phyloP scores from a whole-genome alignment of 2,329 filamentous ascomycete genomes.

The Tolypocladium nubicola region DNA sequence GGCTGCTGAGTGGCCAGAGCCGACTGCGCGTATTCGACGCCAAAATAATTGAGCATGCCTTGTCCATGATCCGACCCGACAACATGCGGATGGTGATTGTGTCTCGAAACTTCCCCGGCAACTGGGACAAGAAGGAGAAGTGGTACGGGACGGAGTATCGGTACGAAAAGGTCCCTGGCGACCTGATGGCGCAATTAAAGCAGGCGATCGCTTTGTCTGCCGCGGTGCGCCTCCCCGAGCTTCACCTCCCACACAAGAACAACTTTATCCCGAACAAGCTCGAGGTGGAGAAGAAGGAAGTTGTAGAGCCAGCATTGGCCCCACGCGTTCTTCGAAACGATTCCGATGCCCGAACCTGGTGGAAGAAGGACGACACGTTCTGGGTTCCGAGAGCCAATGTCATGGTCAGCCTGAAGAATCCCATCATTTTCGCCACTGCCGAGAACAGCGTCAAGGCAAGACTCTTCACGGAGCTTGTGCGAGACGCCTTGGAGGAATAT shows the following conservation, averaged over 20 bases:
- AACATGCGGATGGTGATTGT: conserved; percentile 82
- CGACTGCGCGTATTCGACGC: conserved; percentile 73
- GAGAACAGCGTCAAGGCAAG: conserved; percentile 68
- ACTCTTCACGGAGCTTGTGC: conserved; percentile 75
- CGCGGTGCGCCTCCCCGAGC: conserved; percentile 51
- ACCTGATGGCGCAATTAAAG: conserved; percentile 63
- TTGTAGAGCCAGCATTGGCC: conserved; percentile 60
- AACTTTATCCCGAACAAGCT: conserved; percentile 91
- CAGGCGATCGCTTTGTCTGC: conserved; percentile 48
- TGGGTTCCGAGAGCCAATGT: conserved; percentile 95
- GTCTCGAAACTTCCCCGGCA: conserved; percentile 72
- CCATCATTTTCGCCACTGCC: conserved; percentile 68
- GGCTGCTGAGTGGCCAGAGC: conserved; percentile 71
- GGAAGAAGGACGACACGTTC: conserved; percentile 96
- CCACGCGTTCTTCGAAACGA: conserved; percentile 84
- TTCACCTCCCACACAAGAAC: conserved; percentile 87
- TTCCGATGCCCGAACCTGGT: conserved; percentile 73
- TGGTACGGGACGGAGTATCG: conserved; percentile 98
- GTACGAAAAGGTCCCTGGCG: conserved; percentile 64
- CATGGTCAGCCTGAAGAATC: conserved; percentile 68
- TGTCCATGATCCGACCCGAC: conserved; percentile 69
- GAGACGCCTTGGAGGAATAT: conserved; percentile 84
- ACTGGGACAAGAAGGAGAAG: conserved; percentile 81
- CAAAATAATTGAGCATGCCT: conserved; percentile 60
- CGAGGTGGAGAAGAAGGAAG: conserved; percentile 88